Conservation (phyloP, 1,284 basidiomycete genomes). For the Ustilago esculenta region DNA sequence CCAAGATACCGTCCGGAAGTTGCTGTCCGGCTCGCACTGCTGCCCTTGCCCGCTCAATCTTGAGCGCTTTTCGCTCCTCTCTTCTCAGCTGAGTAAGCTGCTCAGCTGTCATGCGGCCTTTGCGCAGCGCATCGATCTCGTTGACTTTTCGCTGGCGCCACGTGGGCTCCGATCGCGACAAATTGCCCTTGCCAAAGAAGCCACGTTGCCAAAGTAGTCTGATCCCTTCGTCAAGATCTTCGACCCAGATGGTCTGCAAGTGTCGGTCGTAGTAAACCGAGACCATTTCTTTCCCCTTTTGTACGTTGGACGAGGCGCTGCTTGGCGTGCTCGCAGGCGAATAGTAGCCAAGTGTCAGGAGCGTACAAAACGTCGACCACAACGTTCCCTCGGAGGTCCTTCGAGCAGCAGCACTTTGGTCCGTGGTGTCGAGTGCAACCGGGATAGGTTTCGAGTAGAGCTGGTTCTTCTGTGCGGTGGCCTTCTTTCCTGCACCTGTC, state of each 20-base stretch:
- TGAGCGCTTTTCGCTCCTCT: conserved; percentile 61
- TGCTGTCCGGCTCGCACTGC: conserved; percentile 64
- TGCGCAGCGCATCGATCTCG: conserved; percentile 69
- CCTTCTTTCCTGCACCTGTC: conserved; percentile 57
- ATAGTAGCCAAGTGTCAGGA: conserved; percentile 34
- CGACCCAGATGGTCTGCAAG: conserved; percentile 54
- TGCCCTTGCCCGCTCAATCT: conserved; percentile 64
- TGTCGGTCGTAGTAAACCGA: conserved; percentile 43
- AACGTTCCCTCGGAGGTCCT: not conserved
- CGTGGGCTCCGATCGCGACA: conserved; percentile 91
- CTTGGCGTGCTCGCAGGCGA: not conserved
- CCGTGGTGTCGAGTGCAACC: not conserved
- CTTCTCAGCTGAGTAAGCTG: conserved; percentile 62
- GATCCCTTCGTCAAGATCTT: conserved; percentile 47
- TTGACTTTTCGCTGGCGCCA: conserved; percentile 73
- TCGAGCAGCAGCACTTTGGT: too few species aligned
- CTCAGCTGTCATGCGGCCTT: conserved; percentile 60
- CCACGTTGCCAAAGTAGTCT: conserved; percentile 84
- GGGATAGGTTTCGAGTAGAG: conserved; percentile 55
- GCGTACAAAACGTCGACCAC: conserved; percentile 16
- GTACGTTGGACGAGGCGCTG: not conserved
- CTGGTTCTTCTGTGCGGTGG: conserved; percentile 49
- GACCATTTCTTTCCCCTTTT: conserved; percentile 25
- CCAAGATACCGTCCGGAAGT: conserved; percentile 59
- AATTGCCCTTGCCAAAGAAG: conserved; percentile 95